Conservation (phyloP, 2,329 filamentous ascomycete genomes). For the Paramyrothecium roridum region DNA sequence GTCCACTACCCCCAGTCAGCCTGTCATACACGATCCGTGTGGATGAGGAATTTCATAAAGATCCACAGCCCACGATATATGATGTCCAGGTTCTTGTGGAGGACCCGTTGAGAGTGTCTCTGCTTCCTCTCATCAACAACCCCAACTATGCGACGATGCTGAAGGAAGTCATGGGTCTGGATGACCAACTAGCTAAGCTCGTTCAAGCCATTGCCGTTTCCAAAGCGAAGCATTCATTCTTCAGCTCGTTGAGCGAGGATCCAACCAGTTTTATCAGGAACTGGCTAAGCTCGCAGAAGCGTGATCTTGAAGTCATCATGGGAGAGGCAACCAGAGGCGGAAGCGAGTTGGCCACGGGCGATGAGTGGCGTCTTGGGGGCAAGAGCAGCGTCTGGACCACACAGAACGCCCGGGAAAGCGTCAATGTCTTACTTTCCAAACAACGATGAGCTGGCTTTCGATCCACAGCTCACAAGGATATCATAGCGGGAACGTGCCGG, state of each 20-base stretch:
- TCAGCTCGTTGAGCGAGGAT: conserved; percentile 73
- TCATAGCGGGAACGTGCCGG: conserved; percentile 8
- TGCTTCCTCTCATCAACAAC: conserved; percentile 64
- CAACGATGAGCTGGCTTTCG: conserved; percentile 30
- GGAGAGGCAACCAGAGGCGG: conserved; percentile 72
- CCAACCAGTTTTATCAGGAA: conserved; percentile 80
- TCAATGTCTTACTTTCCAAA: conserved; percentile 57
- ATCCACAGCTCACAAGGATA: neutral
- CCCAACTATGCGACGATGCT: conserved; percentile 69
- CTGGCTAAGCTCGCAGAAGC: conserved; percentile 89
- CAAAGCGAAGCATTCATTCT: conserved; percentile 89
- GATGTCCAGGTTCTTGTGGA: conserved; percentile 83
- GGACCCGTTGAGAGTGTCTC: conserved; percentile 70
- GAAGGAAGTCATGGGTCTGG: conserved; percentile 71
- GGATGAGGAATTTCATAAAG: conserved; percentile 75
- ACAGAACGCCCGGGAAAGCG: conserved; percentile 59
- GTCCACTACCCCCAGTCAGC: conserved; percentile 74
- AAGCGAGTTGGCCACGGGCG: conserved; percentile 51
- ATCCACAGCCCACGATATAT: conserved; percentile 79
- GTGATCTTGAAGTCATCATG: conserved; percentile 83
- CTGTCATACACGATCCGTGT: conserved; percentile 92
- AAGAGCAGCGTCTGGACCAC: conserved; percentile 53
- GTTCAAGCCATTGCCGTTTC: conserved; percentile 80
- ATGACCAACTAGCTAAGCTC: conserved; percentile 81
- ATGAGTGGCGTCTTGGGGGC: conserved; percentile 67